Evolutionary conservation across 2,329 filamentous ascomycete species (phyloP).

Genomic region (Knufia fluminis): DNA sequence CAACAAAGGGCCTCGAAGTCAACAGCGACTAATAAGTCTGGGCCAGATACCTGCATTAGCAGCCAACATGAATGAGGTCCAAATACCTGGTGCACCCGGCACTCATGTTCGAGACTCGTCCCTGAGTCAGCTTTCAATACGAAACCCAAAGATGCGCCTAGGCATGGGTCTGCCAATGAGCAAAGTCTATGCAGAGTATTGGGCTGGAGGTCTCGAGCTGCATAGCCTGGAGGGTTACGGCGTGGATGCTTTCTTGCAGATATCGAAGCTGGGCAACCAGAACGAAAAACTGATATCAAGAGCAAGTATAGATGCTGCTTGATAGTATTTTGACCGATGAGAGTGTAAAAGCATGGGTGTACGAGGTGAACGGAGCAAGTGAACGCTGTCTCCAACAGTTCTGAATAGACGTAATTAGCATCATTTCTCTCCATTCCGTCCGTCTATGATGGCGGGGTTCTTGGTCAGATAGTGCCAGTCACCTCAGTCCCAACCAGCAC

Average conservation of each 20-base stretch:
- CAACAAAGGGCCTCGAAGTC: constrained; percentile 76
- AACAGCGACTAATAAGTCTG: constrained; percentile 73
- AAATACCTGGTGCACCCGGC: constrained; percentile 16
- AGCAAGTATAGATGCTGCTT: constrained; percentile 69
- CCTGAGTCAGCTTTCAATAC: constrained; percentile 66
- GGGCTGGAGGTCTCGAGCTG: constrained; percentile 84
- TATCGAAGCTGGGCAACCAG: constrained; percentile 93
- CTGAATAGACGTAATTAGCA: background rate
- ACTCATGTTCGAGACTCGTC: constrained; percentile 49
- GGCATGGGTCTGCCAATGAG: constrained; percentile 93
- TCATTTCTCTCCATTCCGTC: background rate
- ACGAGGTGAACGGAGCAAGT: too few species aligned
- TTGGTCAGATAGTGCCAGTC: constrained; percentile 30
- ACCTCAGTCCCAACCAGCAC: constrained; percentile 45
- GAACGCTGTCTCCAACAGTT: background rate
- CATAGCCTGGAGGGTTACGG: constrained; percentile 94
- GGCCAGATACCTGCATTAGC: constrained; percentile 81
- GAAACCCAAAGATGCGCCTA: constrained; percentile 76
- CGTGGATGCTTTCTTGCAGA: constrained; percentile 90
- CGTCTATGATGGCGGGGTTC: background rate
- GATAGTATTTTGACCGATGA: constrained; percentile 19
- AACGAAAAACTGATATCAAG: constrained; percentile 83
- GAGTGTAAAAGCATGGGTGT: background rate
- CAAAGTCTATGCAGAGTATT: constrained; percentile 92
- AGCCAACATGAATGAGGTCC: constrained; percentile 75